Percentiles rank a stretch among this genome's conserved stretches.
Evolutionary conservation across 768 basidiomycete species (phyloP).

Genomic region (Leccinum boreale): DNA sequence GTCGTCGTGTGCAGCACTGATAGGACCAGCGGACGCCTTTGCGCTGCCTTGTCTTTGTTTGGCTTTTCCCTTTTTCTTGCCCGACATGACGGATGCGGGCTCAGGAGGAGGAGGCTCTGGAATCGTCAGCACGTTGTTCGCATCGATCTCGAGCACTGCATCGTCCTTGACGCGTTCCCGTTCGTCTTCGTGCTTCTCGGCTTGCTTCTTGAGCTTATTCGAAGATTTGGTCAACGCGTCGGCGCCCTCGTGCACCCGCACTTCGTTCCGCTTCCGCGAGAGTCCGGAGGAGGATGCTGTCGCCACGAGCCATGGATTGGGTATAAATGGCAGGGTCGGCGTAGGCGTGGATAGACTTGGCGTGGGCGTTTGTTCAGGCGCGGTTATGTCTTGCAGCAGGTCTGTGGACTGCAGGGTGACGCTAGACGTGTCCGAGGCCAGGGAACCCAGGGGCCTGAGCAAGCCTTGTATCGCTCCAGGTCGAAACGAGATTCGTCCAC

Average conservation of each 20-base stretch:
- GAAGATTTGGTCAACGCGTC: slow-evolving; percentile 60
- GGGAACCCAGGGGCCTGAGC: background rate
- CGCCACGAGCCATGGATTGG: slow-evolving; percentile 82
- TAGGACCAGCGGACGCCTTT: slow-evolving; percentile 9
- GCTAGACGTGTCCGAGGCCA: background rate
- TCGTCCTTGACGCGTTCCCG: slow-evolving; percentile 66
- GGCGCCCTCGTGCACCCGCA: slow-evolving; percentile 68
- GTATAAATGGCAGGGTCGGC: slow-evolving; percentile 13
- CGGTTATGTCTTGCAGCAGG: slow-evolving; percentile 37
- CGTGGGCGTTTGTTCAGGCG: slow-evolving; percentile 4
- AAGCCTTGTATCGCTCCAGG: slow-evolving; percentile 40
- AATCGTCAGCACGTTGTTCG: slow-evolving; percentile 16
- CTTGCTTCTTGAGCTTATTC: slow-evolving; percentile 69
- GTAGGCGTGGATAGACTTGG: slow-evolving; percentile 17
- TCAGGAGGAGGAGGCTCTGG: slow-evolving; percentile 11
- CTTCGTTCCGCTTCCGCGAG: slow-evolving; percentile 70
- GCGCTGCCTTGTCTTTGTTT: background rate
- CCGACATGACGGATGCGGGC: background rate
- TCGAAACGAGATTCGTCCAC: slow-evolving; percentile 63
- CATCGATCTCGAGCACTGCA: slow-evolving; percentile 72
- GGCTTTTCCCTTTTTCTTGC: slow-evolving; percentile 18
- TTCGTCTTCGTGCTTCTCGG: slow-evolving; percentile 53
- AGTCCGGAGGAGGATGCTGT: slow-evolving; percentile 38
- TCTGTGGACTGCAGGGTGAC: slow-evolving; percentile 49
- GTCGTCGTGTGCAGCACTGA: background rate